Base-by-base conservation (phyloP, 306 rosid species). In the Begonia fuchsioides region DNA sequence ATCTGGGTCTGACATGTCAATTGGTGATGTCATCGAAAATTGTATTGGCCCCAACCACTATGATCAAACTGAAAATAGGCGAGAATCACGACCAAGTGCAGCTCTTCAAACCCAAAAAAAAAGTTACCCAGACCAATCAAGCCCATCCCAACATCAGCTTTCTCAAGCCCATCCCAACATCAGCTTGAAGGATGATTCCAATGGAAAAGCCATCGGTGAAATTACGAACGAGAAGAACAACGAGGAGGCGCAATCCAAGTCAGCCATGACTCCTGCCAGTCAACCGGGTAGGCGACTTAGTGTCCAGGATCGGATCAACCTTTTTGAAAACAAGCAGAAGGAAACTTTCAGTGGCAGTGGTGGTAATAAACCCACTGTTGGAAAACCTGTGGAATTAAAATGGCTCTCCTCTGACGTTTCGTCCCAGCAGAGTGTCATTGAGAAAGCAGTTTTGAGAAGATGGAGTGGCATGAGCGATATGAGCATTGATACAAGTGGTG, bases 401-500 rank as follows among this genome's bases (percentile, higher is more conserved):
- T 68, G 99, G 58, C 76, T 79, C 32, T 79, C 96, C 8, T 82
- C 98, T 2, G 96, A 92, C 3, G 78, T 73, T 19, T 58, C 82
- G 0, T 61, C 72, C 35, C 35, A 26, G 35, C 35, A 26, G 35
- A 1, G 81, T 40, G 1, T 55, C 82, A 3, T 48, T 3, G 86
- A 72, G 58, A 75, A 50, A 79, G 61, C 79, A 7, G 79, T 79
- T 15, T 70, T 79, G 62, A 71, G 93, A 43, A 75, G 99, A 71
- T 92, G 96, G 99, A 92, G 99, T 50, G 87, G 88, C 16, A 72
- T 77, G 7, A 85, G 99, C 43, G 99, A 92, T 60, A 92, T 92
- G 99, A 86, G 94, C 73, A 79, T 82, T 16, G 99, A 92, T 62
- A 67, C 70, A 52, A 81, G 90, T 14, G 73, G 64, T 12, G 97